Evolutionary conservation across 108 stramenopile species (phyloP), one percentile per base, ranked within the genome.

Genomic region (Parietichytrium sp.): DNA sequence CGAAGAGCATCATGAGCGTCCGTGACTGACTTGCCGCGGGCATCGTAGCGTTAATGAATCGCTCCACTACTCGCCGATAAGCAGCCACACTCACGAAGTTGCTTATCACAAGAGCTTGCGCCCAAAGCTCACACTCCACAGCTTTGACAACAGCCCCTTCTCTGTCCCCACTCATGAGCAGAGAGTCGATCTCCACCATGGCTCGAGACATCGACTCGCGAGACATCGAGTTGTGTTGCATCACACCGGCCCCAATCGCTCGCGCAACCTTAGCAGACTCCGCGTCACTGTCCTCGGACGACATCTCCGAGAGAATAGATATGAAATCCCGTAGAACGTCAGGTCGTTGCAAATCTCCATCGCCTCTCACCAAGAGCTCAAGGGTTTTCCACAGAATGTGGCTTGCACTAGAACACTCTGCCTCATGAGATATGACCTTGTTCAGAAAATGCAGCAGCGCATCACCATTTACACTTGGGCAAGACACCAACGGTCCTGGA

Each of bases 41-140:
- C 61, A 72, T 72, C 10, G 61, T 72, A 6, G 61, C 61, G 42
- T 72, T 16, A n/a, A 72, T 42, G 42, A 72, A 72, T 0, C 61
- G 6, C 33, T 72, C 61, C 33, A 72, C 61, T 1, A 72, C 61
- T n/a, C 61, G 61, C 1, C 61, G 61, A 3, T 72, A 72, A 13
- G 61, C 61, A 15, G 61, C 61, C 6, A 72, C 61, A 25, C 61
- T 72, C 2, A 72, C 61, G 45, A 72, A 72, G 61, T 72, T 72
- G 61, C 61, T 72, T 10, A 72, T 72, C 23, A 72, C 25, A 25
- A 72, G 61, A 3, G 61, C 61, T 25, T 72, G 61, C 20, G 61
- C 61, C 61, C 61, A 72, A 12, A 72, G 61, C 33, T 72, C 61
- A 42, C 61, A 45, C 42, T 72, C 61, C 10, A 72, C 33, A 0